Evolutionary conservation across 1,284 basidiomycete species (phyloP), one percentile per base, ranked within the genome.

Genomic region (Phylloboletellus chloephorus): DNA sequence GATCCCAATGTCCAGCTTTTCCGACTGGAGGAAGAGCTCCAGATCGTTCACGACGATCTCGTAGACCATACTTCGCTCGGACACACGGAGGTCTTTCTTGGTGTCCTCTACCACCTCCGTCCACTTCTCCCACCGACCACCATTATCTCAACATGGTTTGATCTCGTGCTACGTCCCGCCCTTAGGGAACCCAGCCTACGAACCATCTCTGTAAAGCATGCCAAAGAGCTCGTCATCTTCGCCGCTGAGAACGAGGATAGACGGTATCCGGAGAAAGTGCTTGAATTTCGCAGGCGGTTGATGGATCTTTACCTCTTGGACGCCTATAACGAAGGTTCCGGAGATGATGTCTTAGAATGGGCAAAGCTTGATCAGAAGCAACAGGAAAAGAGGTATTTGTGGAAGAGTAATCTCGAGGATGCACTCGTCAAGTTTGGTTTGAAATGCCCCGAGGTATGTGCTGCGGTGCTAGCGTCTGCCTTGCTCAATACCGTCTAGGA

Each of bases 341-440:
- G 75, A 2, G 72, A 77, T 32, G 86, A 88, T 57, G 71, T 81
- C 17, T 56, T 88, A 19, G 86, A 88, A 52, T 82, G 80, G 76
- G 77, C 79, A 7, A 73, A 72, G 31, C 62, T 86, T 40, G 74
- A 79, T 50, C 67, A 73, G 48, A 69, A 71, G 15, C 74, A 85
- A 51, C 71, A 78, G 41, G 73, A 76, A 39, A 73, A 68, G 53
- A 71, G 72, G 50, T 67, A 70, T 16, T 66, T 72, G 25, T 89
- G 86, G 86, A 88, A 87, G 61, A 60, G 65, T 22, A 89, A 86
- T 56, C 64, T 89, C 42, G 82, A 88, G 57, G 79, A 84, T 49
- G 72, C 84, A 17, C 65, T 88, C 24, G 67, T 87, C 23, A 72
- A 66, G 41, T 79, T 76, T 56, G 84, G 79, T 31, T 57, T 76